Conservation (phyloP, 257 asterid species). For the Scutellaria barbata region DNA sequence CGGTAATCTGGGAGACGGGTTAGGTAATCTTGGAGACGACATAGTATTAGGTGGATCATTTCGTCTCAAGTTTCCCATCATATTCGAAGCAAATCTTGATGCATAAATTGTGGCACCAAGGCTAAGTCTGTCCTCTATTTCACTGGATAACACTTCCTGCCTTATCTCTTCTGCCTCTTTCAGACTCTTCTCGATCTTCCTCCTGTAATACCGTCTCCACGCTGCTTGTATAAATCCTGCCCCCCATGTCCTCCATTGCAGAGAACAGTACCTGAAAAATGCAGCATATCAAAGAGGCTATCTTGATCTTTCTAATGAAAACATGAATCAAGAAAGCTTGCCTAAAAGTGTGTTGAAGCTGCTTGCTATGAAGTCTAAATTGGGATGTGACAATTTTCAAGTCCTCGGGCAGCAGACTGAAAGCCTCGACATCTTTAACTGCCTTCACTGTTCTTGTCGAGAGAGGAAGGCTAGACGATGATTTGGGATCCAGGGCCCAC, state of each 20-base stretch:
- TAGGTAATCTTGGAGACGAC: slow-evolving; percentile 43
- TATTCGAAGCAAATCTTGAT: slow-evolving; percentile 60
- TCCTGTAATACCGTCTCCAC: slow-evolving; percentile 61
- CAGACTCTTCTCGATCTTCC: slow-evolving; percentile 49
- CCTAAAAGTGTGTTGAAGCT: slow-evolving; percentile 51
- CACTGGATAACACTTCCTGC: slow-evolving; percentile 37
- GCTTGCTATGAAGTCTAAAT: slow-evolving; percentile 51
- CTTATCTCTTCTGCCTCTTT: slow-evolving; percentile 51
- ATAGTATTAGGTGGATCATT: slow-evolving; percentile 28
- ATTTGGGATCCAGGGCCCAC: slow-evolving; percentile 62
- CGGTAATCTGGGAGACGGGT: slow-evolving; percentile 42
- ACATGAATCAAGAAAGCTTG: slow-evolving; percentile 15
- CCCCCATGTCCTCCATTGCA: slow-evolving; percentile 80
- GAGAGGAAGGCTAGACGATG: slow-evolving; percentile 52
- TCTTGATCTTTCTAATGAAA: background rate
- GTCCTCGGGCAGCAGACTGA: slow-evolving; percentile 49
- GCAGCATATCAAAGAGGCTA: background rate
- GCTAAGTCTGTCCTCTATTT: slow-evolving; percentile 42
- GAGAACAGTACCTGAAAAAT: slow-evolving; percentile 53
- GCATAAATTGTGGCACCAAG: slow-evolving; percentile 58
- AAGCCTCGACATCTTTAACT: slow-evolving; percentile 52
- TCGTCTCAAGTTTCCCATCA: slow-evolving; percentile 43
- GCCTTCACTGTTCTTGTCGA: slow-evolving; percentile 60
- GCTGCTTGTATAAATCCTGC: slow-evolving; percentile 75
- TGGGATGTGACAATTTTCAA: slow-evolving; percentile 48